Conservation (phyloP, 371 early-diverging fungal genomes). For the Actinomucor elegans region DNA sequence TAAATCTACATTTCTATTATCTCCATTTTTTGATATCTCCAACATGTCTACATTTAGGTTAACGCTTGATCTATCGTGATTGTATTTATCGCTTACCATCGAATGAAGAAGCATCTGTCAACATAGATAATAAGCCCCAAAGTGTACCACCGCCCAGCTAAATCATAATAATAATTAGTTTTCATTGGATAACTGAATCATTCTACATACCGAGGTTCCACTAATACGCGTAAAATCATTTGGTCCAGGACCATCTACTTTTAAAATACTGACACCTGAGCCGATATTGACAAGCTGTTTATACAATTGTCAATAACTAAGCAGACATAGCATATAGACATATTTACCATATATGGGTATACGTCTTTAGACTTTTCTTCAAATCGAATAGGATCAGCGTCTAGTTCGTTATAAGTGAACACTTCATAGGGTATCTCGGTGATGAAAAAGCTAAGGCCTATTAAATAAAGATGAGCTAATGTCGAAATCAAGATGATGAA, state of each 20-base stretch:
- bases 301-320: not conserved
- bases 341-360: conserved; percentile 77
- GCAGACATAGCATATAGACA: not conserved
- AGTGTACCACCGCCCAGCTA: conserved; percentile 95
- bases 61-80: too few relatives aligned
- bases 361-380: conserved; percentile 70
- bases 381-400: conserved; percentile 76
- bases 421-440: conserved; percentile 93
- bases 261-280: conserved; percentile 85
- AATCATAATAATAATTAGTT: not conserved
- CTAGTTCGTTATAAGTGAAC: conserved; percentile 81
- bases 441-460: conserved; percentile 89
- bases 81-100: conserved; percentile 64
- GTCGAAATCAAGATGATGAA: not conserved
- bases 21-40: conserved; percentile 87
- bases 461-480: not conserved
- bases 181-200: not conserved
- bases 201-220: conserved; percentile 80
- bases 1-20: conserved; percentile 93
- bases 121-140: conserved; percentile 88
- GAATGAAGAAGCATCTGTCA: conserved; percentile 82
- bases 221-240: conserved; percentile 82
- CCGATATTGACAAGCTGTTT: conserved; percentile 86
- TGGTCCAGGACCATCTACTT: conserved; percentile 69
- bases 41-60: conserved; percentile 93